Evolutionary conservation across 371 early-diverging fungal species (phyloP).

Genomic region (Rhizopus sp.): DNA sequence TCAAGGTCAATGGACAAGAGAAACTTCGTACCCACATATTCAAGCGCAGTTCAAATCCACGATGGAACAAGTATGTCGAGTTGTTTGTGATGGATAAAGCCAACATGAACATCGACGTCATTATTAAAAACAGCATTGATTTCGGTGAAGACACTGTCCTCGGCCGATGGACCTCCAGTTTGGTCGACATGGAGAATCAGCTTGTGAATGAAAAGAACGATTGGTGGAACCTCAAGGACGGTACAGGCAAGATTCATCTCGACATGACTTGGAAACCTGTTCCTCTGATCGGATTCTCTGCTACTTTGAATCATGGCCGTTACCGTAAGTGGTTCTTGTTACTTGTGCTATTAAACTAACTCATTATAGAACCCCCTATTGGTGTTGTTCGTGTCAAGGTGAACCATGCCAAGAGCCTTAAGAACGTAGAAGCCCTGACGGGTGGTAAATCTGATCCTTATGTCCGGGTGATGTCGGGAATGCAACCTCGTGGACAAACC

Average conservation of each 20-base stretch:
- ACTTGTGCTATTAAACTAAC: neutral
- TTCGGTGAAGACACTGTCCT: slow-evolving; percentile 27
- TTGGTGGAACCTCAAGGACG: slow-evolving; percentile 41
- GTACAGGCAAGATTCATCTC: slow-evolving; percentile 46
- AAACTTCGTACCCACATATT: slow-evolving; percentile 29
- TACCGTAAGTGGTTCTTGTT: slow-evolving; percentile 24
- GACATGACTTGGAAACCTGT: slow-evolving; percentile 50
- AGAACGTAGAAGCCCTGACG: slow-evolving; percentile 60
- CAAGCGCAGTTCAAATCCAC: slow-evolving; percentile 43
- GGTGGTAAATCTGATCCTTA: slow-evolving; percentile 84
- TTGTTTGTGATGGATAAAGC: slow-evolving; percentile 31
- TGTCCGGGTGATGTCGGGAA: slow-evolving; percentile 60
- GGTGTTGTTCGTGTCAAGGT: slow-evolving; percentile 78
- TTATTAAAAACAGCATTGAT: slow-evolving; percentile 25
- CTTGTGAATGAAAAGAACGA: slow-evolving; percentile 38
- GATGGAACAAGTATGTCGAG: slow-evolving; percentile 42
- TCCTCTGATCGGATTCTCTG: slow-evolving; percentile 37
- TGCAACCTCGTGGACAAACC: slow-evolving; percentile 57
- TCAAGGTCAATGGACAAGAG: slow-evolving; percentile 36
- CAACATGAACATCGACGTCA: slow-evolving; percentile 18
- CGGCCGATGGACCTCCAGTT: slow-evolving; percentile 24
- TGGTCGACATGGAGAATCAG: slow-evolving; percentile 26
- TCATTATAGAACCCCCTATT: slow-evolving; percentile 52
- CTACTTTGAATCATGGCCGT: slow-evolving; percentile 31
- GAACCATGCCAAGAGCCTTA: slow-evolving; percentile 64